A percentile compares a stretch with the other conserved stretches of the same genome.
phyloP scores from a whole-genome alignment of 176 grass and related monocot genomes.

The Olyra latifolia region DNA sequence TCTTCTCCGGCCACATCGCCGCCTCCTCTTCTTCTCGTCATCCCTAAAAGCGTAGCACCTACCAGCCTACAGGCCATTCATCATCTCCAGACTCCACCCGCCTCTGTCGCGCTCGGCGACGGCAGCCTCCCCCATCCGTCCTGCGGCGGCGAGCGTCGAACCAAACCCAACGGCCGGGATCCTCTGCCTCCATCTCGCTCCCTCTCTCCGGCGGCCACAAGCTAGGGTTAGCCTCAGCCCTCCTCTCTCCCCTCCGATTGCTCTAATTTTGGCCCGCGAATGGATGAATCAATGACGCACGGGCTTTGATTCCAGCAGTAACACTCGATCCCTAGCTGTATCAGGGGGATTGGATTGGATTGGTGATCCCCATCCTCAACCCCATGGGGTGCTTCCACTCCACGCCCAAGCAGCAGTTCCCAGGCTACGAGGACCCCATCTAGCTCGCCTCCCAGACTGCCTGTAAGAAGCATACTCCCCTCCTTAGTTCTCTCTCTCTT shows the following conservation, averaged over 20 bases:
- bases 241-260: neutral
- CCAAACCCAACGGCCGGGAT: no score
- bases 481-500: neutral
- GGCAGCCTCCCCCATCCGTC: no score
- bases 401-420: slow-evolving; percentile 53
- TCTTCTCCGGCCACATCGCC: no score
- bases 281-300: neutral
- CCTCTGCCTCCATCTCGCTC: no score
- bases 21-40: no score
- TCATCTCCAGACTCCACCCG: no score
- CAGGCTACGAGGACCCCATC: slow-evolving; percentile 66
- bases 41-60: no score
- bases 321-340: neutral
- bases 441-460: slow-evolving; percentile 68
- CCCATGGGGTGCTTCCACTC: slow-evolving; percentile 72
- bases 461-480: slow-evolving; percentile 28
- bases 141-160: no score
- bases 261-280: neutral
- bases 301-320: neutral
- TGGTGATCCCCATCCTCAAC: neutral
- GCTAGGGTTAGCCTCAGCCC: neutral
- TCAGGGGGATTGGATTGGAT: neutral
- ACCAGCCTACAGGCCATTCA: no score
- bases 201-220: neutral
- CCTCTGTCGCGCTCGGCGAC: no score